These are phyloP conservation scores for Monilinia vaccinii-corymbosi DNA, from an alignment of 2,329 filamentous ascomycete species.

Conservation along the genomic window DNA sequence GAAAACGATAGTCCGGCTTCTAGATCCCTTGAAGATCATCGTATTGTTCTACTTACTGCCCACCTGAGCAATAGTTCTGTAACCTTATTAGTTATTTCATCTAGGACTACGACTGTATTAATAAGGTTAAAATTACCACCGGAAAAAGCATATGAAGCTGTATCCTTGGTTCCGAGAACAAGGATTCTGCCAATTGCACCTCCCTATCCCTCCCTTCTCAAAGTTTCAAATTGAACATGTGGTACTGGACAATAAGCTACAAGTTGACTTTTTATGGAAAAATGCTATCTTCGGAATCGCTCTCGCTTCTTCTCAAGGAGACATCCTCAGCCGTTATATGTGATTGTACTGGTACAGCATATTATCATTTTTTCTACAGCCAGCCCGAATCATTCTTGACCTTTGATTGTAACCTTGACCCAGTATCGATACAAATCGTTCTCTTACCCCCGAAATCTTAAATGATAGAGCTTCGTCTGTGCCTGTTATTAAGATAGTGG, in stretches of 20 bases:
- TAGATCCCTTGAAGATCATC: conserved; percentile 8
- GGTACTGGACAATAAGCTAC: conserved; percentile 1
- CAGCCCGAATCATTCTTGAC: conserved; percentile 1
- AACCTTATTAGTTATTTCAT: neutral
- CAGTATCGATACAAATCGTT: neutral
- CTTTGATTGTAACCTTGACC: neutral
- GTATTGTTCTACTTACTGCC: neutral
- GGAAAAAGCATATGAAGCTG: conserved; percentile 1
- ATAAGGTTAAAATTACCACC: neutral
- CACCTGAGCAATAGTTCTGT: neutral
- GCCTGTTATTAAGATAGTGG: neutral
- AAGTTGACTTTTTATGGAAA: neutral
- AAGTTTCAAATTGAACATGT: neutral
- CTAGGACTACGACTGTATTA: neutral
- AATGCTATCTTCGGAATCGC: conserved; percentile 5
- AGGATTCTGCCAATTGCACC: neutral
- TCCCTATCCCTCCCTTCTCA: neutral
- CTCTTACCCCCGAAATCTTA: conserved; percentile 5
- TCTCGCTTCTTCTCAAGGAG: conserved; percentile 5
- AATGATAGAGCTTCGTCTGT: neutral
- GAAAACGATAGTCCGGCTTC: conserved; percentile 3
- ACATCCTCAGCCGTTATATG: conserved; percentile 6
- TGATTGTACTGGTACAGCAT: conserved; percentile 4
- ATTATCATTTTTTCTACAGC: neutral
- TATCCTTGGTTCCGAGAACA: conserved; percentile 3